Conservation (phyloP, 2,329 filamentous ascomycete species). For the Diaporthe caulivora region DNA sequence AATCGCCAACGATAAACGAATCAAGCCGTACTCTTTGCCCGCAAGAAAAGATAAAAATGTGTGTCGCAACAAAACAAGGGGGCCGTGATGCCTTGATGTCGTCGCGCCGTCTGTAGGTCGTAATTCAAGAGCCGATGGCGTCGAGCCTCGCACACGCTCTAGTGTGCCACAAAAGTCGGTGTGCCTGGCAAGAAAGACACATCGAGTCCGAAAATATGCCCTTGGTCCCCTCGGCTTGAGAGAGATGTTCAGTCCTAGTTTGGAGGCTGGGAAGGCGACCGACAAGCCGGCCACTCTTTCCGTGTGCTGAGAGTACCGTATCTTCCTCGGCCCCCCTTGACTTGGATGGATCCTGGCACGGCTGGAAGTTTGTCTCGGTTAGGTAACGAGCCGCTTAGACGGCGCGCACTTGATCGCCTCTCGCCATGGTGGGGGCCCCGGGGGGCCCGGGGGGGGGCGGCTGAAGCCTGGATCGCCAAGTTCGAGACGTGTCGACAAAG, state of each 20-base stretch:
- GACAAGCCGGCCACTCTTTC: background rate
- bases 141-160: background rate
- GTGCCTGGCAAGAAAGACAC: background rate
- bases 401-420: background rate
- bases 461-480: background rate
- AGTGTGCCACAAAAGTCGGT: conserved; percentile 1
- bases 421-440: background rate
- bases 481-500: background rate
- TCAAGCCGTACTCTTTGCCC: background rate
- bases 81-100: background rate
- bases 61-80: background rate
- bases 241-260: background rate
- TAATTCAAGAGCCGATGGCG: background rate
- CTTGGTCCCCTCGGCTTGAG: background rate
- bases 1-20: background rate
- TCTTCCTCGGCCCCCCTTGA: background rate
- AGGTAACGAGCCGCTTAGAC: too few relatives aligned
- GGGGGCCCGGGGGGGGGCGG: background rate
- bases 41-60: background rate
- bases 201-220: background rate
- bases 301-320: background rate
- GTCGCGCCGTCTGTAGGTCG: conserved; percentile 9
- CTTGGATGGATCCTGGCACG: too few relatives aligned
- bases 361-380: background rate
- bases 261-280: background rate